phyloP scores from a whole-genome alignment of 768 basidiomycete genomes.

The Tubosaeta brunneosetosa region DNA sequence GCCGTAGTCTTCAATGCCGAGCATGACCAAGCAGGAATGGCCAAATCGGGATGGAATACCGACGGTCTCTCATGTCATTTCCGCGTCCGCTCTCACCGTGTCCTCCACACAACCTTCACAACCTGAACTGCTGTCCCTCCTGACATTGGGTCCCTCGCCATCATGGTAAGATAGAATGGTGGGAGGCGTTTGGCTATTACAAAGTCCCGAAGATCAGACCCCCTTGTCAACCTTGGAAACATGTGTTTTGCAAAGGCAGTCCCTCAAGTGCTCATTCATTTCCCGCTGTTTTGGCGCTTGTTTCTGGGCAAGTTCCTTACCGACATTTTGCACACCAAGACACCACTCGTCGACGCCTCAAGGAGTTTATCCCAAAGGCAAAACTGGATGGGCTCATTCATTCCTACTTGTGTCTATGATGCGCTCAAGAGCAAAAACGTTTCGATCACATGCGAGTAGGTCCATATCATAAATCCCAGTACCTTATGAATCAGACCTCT shows the following conservation, averaged over 20 bases:
- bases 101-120: conserved; percentile 30
- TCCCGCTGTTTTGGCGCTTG: conserved; percentile 77
- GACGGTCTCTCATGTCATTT: conserved; percentile 35
- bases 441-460: conserved; percentile 90
- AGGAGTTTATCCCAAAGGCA: conserved; percentile 54
- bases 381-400: conserved; percentile 56
- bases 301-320: conserved; percentile 62
- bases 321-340: conserved; percentile 28
- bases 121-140: conserved; percentile 49
- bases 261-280: conserved; percentile 85
- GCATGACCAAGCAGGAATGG: conserved; percentile 39
- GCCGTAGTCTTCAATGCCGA: conserved; percentile 74
- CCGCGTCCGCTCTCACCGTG: conserved; percentile 38
- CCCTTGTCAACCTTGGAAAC: conserved; percentile 88
- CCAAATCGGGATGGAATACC: background rate
- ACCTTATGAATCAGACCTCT: background rate
- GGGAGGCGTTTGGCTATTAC: too few species aligned
- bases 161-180: background rate
- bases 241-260: conserved; percentile 98
- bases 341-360: conserved; percentile 65
- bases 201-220: conserved; percentile 43
- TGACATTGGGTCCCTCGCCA: conserved; percentile 37
- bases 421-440: conserved; percentile 90
- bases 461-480: conserved; percentile 15
- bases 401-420: conserved; percentile 84